A percentile compares a stretch with the other conserved stretches of the same genome.
phyloP scores from a whole-genome alignment of 495 filamentous ascomycete species.

The Rhizodiscina lignyota region DNA sequence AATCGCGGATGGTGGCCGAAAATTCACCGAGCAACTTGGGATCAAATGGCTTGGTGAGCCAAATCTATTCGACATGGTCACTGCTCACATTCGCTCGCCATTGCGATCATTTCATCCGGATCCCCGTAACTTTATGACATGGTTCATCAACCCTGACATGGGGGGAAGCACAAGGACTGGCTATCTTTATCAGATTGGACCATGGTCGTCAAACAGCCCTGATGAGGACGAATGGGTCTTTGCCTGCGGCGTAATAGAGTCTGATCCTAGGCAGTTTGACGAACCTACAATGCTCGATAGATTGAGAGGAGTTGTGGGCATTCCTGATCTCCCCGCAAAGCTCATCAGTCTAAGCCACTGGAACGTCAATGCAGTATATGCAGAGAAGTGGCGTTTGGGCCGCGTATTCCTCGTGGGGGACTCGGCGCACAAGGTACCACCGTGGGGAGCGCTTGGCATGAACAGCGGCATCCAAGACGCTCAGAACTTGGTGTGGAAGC shows the following conservation, averaged over 20 bases:
- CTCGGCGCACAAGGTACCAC: slow-evolving; percentile 41
- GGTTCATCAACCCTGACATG: not conserved
- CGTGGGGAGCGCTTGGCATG: slow-evolving; percentile 41
- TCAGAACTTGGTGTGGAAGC: slow-evolving; percentile 42
- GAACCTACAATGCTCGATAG: not conserved
- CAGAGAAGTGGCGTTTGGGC: slow-evolving; percentile 3
- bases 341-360: not conserved
- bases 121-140: not conserved
- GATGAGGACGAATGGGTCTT: not conserved
- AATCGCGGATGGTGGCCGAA: not conserved
- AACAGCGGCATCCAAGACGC: slow-evolving; percentile 45
- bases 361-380: not conserved
- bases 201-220: not conserved
- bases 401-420: slow-evolving; percentile 39
- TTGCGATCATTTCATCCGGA: not conserved
- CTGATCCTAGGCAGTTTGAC: not conserved
- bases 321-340: not conserved
- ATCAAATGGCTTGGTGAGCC: slow-evolving; percentile 1
- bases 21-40: slow-evolving; percentile 1
- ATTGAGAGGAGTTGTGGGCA: not conserved
- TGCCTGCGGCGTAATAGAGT: not conserved
- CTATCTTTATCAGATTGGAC: not conserved
- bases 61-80: not conserved
- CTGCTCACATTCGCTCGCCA: not conserved
- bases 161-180: not conserved